phyloP scores from a whole-genome alignment of 495 filamentous ascomycete genomes.

The Penicillium ochrochloron region DNA sequence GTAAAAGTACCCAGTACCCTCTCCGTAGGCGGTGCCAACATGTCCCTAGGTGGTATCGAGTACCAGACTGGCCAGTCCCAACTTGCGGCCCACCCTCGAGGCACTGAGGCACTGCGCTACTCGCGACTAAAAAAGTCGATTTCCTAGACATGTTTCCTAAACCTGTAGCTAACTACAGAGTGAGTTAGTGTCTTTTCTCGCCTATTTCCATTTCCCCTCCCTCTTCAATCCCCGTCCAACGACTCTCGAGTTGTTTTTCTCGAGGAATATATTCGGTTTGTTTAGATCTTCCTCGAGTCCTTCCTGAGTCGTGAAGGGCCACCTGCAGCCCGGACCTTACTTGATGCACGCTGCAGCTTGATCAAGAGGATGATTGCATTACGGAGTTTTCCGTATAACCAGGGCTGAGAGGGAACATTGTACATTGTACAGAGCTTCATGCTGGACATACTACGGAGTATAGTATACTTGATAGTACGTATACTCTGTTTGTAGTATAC shows the following conservation, averaged over 20 bases:
- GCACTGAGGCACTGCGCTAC: slow-evolving; percentile 17
- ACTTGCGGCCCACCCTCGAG: slow-evolving; percentile 1
- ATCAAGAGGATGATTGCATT: slow-evolving; percentile 8
- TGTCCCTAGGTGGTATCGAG: not conserved
- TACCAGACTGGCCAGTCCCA: not conserved
- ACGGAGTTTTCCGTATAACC: not conserved
- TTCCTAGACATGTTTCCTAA: not conserved
- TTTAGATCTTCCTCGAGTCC: slow-evolving; percentile 35
- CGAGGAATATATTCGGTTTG: slow-evolving; percentile 20
- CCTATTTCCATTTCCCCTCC: not conserved
- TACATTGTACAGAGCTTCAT: not conserved
- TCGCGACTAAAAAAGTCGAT: slow-evolving; percentile 17
- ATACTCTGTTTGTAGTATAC: not conserved
- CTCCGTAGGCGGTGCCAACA: not conserved
- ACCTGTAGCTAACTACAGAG: not conserved
- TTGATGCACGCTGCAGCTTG: slow-evolving; percentile 30
- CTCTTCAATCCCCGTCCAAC: not conserved
- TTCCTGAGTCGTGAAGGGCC: slow-evolving; percentile 15
- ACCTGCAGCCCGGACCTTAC: slow-evolving; percentile 30
- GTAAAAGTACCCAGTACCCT: not conserved
- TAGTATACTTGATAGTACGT: not conserved
- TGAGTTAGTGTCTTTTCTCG: not conserved
- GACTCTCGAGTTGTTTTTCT: not conserved
- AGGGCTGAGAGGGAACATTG: not conserved
- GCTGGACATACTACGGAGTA: not conserved